Conservation (phyloP, 2,329 filamentous ascomycete genomes). For the Clarireedia monteithiana region DNA sequence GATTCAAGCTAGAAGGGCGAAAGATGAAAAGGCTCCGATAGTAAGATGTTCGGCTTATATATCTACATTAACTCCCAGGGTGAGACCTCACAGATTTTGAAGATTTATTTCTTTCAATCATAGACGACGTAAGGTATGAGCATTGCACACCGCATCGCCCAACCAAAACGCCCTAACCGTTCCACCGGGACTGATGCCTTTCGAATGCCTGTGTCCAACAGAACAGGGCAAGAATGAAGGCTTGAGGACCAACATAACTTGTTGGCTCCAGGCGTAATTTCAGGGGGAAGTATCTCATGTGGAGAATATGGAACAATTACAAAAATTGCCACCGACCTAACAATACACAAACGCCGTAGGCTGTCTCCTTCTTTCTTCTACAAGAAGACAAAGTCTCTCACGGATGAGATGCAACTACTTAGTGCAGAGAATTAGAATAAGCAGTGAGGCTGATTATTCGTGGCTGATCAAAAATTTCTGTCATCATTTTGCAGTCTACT, state of each 20-base stretch:
- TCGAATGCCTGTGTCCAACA: background rate
- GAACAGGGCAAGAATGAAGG: background rate
- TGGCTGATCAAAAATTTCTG: conserved; percentile 1
- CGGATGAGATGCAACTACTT: background rate
- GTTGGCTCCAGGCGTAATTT: background rate
- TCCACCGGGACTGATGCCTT: background rate
- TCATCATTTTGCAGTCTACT: background rate
- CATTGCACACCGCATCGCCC: background rate
- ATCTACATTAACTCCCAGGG: background rate
- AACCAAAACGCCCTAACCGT: background rate
- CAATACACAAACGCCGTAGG: no score
- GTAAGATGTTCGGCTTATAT: background rate
- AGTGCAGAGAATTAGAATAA: background rate
- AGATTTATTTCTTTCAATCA: background rate
- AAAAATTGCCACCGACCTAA: background rate
- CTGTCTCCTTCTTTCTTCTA: background rate
- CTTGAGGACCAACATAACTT: background rate
- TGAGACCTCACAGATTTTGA: no score
- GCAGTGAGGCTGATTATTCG: conserved; percentile 1
- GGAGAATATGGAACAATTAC: background rate
- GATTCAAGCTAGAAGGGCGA: background rate
- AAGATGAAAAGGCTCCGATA: background rate
- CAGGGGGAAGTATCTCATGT: background rate
- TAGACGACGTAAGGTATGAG: background rate
- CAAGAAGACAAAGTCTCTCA: background rate